phyloP scores from a whole-genome alignment of 352 stramenopile species.

The Globisporangium yorkense region DNA sequence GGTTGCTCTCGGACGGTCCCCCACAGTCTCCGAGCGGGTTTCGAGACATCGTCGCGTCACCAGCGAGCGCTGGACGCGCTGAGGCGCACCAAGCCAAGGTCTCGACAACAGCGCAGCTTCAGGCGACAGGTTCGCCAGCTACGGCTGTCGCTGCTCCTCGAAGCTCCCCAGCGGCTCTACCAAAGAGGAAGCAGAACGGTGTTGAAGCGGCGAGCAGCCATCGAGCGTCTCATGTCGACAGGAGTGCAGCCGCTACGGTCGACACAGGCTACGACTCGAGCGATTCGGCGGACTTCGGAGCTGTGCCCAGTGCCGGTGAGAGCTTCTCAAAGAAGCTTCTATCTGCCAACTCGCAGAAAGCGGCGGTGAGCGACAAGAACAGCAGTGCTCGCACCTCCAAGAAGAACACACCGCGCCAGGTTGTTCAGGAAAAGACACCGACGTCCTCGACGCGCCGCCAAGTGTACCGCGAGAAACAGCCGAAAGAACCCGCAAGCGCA shows the following conservation, averaged over 20 bases:
- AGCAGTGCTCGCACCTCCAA: constrained; percentile 16
- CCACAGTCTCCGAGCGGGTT: constrained; percentile 7
- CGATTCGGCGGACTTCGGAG: constrained; percentile 8
- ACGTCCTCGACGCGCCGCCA: constrained; percentile 25
- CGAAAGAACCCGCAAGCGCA: constrained; percentile 13
- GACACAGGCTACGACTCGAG: constrained; percentile 15
- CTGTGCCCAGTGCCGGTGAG: constrained; percentile 11
- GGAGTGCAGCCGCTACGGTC: neutral
- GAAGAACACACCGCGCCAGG: constrained; percentile 11
- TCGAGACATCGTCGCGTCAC: constrained; percentile 6
- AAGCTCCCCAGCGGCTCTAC: neutral
- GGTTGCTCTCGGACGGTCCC: neutral
- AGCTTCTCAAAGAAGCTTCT: constrained; percentile 10
- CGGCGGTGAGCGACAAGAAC: constrained; percentile 15
- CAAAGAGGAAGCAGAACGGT: neutral
- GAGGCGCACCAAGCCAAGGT: constrained; percentile 1
- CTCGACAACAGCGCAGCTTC: neutral
- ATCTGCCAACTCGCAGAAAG: constrained; percentile 13
- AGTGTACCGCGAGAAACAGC: constrained; percentile 58
- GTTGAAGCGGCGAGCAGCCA: neutral
- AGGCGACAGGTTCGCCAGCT: neutral
- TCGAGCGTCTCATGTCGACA: neutral
- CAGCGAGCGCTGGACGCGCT: constrained; percentile 3
- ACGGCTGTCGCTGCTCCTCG: neutral
- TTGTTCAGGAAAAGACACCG: constrained; percentile 11